phyloP scores from a whole-genome alignment of 164 flowering plant species.

The Magnolia kwangsiensis region DNA sequence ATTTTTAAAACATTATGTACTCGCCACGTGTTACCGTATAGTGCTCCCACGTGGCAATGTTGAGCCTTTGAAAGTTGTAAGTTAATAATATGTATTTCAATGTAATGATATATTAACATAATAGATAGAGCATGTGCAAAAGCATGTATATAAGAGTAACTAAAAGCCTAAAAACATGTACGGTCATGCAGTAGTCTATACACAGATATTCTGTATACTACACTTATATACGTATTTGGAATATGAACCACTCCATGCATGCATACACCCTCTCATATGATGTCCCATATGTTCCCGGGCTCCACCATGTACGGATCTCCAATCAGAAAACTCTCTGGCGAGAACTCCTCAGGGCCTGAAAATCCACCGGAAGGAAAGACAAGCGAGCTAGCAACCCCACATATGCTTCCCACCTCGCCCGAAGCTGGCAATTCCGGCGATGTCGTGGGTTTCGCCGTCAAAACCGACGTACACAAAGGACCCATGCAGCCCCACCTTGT shows the following conservation, averaged over 20 bases:
- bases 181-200: background rate
- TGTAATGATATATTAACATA: no score
- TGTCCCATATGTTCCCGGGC: conserved; percentile 10
- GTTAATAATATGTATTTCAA: no score
- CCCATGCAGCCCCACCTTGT: background rate
- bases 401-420: background rate
- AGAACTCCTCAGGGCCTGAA: background rate
- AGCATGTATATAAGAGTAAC: no score
- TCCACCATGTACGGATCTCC: conserved; percentile 13
- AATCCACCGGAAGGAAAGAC: background rate
- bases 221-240: background rate
- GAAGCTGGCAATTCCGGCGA: background rate
- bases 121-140: no score
- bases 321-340: conserved; percentile 9
- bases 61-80: no score
- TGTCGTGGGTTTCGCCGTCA: no score
- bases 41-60: no score
- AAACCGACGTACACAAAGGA: background rate
- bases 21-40: no score
- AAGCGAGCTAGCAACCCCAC: background rate
- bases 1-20: no score
- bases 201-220: background rate
- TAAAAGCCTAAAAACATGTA: no score
- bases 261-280: background rate
- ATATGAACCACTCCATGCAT: background rate